phyloP scores from a whole-genome alignment of 495 filamentous ascomycete genomes.

The Apiosordaria backusii region DNA sequence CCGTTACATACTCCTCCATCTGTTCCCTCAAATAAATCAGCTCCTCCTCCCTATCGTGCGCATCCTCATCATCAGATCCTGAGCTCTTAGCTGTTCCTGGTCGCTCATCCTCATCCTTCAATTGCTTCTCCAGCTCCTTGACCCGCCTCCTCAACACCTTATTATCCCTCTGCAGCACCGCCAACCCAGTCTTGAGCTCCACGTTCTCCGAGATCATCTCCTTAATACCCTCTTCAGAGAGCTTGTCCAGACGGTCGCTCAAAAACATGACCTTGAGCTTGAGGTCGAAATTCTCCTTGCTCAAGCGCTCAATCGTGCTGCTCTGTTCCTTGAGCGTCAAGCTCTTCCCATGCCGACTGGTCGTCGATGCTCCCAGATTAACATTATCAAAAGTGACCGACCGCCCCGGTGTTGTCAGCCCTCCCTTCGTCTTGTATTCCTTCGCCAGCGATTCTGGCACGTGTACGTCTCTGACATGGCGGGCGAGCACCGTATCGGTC shows the following conservation, averaged over 20 bases:
- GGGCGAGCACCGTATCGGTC: constrained; percentile 84
- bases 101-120: constrained; percentile 68
- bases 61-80: constrained; percentile 54
- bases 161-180: constrained; percentile 83
- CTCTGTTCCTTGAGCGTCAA: constrained; percentile 96
- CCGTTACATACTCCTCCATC: constrained; percentile 73
- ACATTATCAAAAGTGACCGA: constrained; percentile 52
- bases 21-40: constrained; percentile 76
- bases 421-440: constrained; percentile 65
- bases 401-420: constrained; percentile 52
- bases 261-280: constrained; percentile 98
- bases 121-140: constrained; percentile 78
- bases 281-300: constrained; percentile 95
- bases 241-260: constrained; percentile 85
- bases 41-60: constrained; percentile 78
- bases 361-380: constrained; percentile 39
- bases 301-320: constrained; percentile 89
- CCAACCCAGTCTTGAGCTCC: constrained; percentile 83
- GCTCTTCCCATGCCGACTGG: constrained; percentile 64
- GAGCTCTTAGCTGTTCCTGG: constrained; percentile 51
- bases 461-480: constrained; percentile 81
- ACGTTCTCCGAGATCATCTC: constrained; percentile 97
- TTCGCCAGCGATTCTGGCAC: constrained; percentile 84
- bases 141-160: constrained; percentile 72
- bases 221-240: constrained; percentile 93